Percentiles rank a stretch among this genome's conserved stretches.
phyloP scores from a whole-genome alignment of 208 protist species.

The Angomonas ambiguus region DNA sequence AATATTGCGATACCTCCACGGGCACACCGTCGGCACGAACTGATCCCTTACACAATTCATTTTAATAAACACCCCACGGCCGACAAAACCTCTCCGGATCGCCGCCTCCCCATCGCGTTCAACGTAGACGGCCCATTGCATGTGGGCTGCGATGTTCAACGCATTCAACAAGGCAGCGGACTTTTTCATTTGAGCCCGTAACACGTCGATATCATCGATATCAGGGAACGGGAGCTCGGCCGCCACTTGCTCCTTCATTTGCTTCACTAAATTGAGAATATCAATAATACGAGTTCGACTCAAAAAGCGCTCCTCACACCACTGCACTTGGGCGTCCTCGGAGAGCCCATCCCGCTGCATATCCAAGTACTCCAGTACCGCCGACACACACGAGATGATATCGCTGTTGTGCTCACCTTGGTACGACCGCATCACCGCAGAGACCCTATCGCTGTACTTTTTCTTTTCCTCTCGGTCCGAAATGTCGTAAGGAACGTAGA shows the following conservation, averaged over 20 bases:
- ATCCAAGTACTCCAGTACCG: constrained; percentile 65
- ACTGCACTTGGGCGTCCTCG: constrained; percentile 65
- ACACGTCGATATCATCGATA: constrained; percentile 54
- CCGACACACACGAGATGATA: constrained; percentile 48
- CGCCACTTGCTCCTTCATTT: constrained; percentile 72
- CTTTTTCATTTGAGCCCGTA: constrained; percentile 47
- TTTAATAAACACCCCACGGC: constrained; percentile 63
- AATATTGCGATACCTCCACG: constrained; percentile 43
- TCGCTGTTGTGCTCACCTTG: constrained; percentile 58
- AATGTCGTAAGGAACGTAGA: constrained; percentile 63
- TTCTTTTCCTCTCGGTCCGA: constrained; percentile 28
- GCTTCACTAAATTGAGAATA: constrained; percentile 50
- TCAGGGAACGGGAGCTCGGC: constrained; percentile 57
- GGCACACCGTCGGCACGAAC: constrained; percentile 62
- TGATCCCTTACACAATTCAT: constrained; percentile 49
- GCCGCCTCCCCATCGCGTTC: constrained; percentile 37
- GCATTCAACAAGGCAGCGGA: constrained; percentile 36
- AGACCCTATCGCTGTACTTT: constrained; percentile 21
- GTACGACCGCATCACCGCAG: constrained; percentile 44
- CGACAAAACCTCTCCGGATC: constrained; percentile 41
- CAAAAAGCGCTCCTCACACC: constrained; percentile 60
- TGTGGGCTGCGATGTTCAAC: constrained; percentile 53
- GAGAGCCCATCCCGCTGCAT: constrained; percentile 75
- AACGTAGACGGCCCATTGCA: constrained; percentile 63
- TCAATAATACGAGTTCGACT: constrained; percentile 61